These are phyloP conservation scores for Alternaria metachromatica DNA, from an alignment of 2,329 filamentous ascomycete genomes.

Conservation along the genomic window DNA sequence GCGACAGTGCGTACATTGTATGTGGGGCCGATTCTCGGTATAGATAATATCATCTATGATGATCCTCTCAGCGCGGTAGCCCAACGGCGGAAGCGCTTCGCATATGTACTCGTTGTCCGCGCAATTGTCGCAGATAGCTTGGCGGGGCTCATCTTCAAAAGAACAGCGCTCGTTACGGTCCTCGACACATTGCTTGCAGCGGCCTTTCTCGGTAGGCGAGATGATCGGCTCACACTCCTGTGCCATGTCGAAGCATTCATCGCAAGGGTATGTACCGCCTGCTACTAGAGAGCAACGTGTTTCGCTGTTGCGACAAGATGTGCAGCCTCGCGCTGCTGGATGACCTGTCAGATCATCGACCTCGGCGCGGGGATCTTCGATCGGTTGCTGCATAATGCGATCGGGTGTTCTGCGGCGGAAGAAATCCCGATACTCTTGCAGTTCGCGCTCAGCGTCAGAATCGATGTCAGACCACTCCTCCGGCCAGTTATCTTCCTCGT, in stretches of 20 bases:
- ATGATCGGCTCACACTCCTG: constrained; percentile 45
- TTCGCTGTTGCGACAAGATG: constrained; percentile 34
- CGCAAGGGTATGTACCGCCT: constrained; percentile 38
- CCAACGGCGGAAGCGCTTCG: constrained; percentile 19
- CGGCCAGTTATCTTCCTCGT: constrained; percentile 39
- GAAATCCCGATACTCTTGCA: constrained; percentile 6
- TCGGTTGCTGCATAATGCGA: constrained; percentile 14
- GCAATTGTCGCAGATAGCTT: constrained; percentile 31
- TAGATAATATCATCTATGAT: constrained; percentile 30
- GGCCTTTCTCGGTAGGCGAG: constrained; percentile 35
- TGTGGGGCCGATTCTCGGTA: constrained; percentile 21
- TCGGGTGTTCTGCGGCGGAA: constrained; percentile 21
- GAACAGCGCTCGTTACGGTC: constrained; percentile 25
- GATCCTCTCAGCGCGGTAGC: constrained; percentile 25
- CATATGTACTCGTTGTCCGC: constrained; percentile 18
- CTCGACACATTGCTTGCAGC: constrained; percentile 39
- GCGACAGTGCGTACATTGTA: constrained; percentile 40
- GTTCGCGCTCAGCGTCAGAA: constrained; percentile 20
- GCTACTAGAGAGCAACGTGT: constrained; percentile 35
- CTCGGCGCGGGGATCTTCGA: constrained; percentile 31
- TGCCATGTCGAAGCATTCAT: constrained; percentile 20
- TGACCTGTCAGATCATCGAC: constrained; percentile 42
- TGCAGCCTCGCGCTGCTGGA: constrained; percentile 45
- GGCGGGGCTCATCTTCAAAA: constrained; percentile 22
- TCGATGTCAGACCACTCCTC: constrained; percentile 29